Percentiles rank a stretch among this genome's conserved stretches.
These are phyloP conservation scores for Colletotrichum destructivum DNA, from an alignment of 2,329 filamentous ascomycete genomes.

Conservation along the genomic window DNA sequence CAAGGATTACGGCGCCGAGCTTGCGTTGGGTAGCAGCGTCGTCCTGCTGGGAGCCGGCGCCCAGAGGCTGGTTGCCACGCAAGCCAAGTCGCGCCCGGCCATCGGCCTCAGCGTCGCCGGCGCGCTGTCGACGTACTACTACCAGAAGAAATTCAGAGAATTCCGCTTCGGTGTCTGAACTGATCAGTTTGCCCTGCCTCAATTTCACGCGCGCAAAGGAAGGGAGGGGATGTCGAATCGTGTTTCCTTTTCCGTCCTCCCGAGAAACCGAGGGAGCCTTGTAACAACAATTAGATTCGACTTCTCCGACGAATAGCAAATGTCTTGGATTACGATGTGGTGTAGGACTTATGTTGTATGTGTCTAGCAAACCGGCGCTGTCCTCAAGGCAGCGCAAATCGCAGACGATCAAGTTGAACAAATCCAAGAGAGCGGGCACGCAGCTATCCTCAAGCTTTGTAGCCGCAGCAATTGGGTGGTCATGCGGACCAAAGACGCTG, in stretches of 20 bases:
- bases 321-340: neutral
- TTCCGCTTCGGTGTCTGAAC: slow-evolving; percentile 56
- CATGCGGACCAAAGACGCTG: neutral
- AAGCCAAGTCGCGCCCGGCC: slow-evolving; percentile 54
- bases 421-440: neutral
- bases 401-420: neutral
- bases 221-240: neutral
- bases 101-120: slow-evolving; percentile 53
- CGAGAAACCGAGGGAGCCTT: neutral
- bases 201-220: neutral
- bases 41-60: slow-evolving; percentile 55
- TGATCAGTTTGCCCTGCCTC: neutral
- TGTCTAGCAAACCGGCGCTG: neutral
- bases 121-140: slow-evolving; percentile 56
- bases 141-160: slow-evolving; percentile 59
- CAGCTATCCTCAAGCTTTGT: neutral
- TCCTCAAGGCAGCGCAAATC: neutral
- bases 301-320: neutral
- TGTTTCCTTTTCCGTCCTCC: neutral
- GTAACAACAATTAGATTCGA: neutral
- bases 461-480: neutral
- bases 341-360: neutral
- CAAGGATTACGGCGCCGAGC: slow-evolving; percentile 59
- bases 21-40: slow-evolving; percentile 58
- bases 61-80: slow-evolving; percentile 57